Conservation (phyloP, 148 eudicot species). For the Limonium bicolor region DNA sequence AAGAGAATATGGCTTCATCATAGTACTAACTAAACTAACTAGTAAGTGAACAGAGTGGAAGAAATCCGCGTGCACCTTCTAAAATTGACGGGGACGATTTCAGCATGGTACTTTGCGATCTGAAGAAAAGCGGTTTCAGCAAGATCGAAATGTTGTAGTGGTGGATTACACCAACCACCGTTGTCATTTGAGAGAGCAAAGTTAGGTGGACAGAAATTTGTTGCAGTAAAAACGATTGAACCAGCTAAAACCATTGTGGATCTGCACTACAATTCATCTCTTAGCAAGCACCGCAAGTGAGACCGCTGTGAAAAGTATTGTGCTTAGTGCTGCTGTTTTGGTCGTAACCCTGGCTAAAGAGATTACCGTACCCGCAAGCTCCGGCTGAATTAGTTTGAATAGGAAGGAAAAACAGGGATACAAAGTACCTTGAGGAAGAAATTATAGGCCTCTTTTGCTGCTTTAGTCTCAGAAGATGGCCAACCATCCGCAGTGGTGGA, state of each 20-base stretch:
- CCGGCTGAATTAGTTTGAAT: too few relatives aligned
- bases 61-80: conserved; percentile 53
- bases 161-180: conserved; percentile 96
- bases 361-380: conserved; percentile 67
- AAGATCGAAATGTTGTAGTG: conserved; percentile 71
- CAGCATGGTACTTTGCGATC: conserved; percentile 72
- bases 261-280: conserved; percentile 43
- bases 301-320: conserved; percentile 63
- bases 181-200: conserved; percentile 44
- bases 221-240: conserved; percentile 48
- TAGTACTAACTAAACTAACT: too few relatives aligned
- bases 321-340: conserved; percentile 76
- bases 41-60: too few relatives aligned
- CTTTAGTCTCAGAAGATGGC: too few relatives aligned
- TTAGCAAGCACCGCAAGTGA: conserved; percentile 64
- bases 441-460: too few relatives aligned
- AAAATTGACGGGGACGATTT: conserved; percentile 63
- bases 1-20: too few relatives aligned
- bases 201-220: conserved; percentile 84
- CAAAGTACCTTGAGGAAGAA: too few relatives aligned
- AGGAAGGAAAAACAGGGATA: too few relatives aligned
- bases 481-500: too few relatives aligned
- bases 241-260: conserved; percentile 47
- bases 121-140: conserved; percentile 69
- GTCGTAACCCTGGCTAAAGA: conserved; percentile 18